Evolutionary conservation across 371 early-diverging fungal genomes (phyloP).

Genomic region (Nematocida minor): DNA sequence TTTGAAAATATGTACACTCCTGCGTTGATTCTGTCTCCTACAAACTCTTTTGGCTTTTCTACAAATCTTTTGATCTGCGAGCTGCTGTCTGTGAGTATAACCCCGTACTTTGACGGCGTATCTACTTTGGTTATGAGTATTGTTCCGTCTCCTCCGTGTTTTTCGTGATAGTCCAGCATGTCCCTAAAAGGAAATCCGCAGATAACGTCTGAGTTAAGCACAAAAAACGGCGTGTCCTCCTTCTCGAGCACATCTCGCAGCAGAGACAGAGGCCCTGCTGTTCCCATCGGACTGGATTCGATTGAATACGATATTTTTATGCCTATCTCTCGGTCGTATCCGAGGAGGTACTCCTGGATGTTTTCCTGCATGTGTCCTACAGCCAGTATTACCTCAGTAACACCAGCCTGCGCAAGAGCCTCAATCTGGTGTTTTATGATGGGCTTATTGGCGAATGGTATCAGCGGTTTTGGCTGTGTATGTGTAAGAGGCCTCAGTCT

Average conservation of each 20-base stretch:
- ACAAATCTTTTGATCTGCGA: conserved; percentile 80
- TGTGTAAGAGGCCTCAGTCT: conserved; percentile 92
- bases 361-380: conserved; percentile 88
- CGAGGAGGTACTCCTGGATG: conserved; percentile 73
- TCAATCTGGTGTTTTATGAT: conserved; percentile 98
- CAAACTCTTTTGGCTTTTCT: conserved; percentile 88
- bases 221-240: conserved; percentile 80
- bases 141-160: conserved; percentile 46
- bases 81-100: conserved; percentile 70
- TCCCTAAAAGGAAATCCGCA: conserved; percentile 88
- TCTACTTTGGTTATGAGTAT: conserved; percentile 82
- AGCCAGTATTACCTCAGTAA: conserved; percentile 89
- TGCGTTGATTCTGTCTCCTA: conserved; percentile 91
- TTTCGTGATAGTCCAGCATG: conserved; percentile 74
- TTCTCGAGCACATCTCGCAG: conserved; percentile 79
- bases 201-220: conserved; percentile 94
- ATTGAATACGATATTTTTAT: conserved; percentile 89
- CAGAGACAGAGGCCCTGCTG: conserved; percentile 90
- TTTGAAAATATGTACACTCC: conserved; percentile 93
- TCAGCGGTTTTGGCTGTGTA: conserved; percentile 91
- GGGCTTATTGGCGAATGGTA: conserved; percentile 94
- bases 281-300: conserved; percentile 89
- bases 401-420: conserved; percentile 85
- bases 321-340: conserved; percentile 71
- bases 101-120: conserved; percentile 93